Base-by-base conservation (phyloP, 352 stramenopile species). In the Aphanomyces cochlioides region DNA sequence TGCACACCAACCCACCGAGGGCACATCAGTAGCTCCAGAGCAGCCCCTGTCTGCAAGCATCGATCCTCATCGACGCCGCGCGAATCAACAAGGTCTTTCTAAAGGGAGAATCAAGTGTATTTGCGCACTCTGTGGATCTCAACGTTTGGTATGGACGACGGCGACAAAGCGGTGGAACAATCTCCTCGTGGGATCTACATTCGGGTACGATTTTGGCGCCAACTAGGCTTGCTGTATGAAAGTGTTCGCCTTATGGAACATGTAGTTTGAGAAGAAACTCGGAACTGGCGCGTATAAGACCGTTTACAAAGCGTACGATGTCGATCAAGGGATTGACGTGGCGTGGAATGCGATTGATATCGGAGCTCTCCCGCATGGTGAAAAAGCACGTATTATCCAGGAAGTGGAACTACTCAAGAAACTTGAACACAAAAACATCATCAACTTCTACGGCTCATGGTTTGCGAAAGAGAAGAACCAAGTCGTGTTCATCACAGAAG, bases 261-360 rank as follows among this genome's bases (percentile, higher is more conserved):
- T 40, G 28, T 67, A 73, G 67, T 94, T 94, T 65, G 84, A 94
- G 69, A 88, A 90, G 65, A 82, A 83, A n/a, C 74, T 94, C 19
- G 87, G 87, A 66, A 90, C 79, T 21, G 87, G 87, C 57, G 87
- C 89, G 47, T 96, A 96, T 79, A 96, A 96, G 75, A 92, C 87
- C 7, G 88, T 96, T 43, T 98, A 96, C 75, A 95, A 96, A 73
- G 91, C 88, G 15, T 99, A 99, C 79, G 97, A 99, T 78, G 99
- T 96, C 28, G 95, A 98, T 72, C 95, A 99, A 76, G 97, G 97
- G 58, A 98, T 99, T 69, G 96, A 99, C 76, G 96, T 99, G 65
- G 97, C 97, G 13, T 99, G 97, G 97, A 99, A 99, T 73, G 93
- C 98, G 38, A 98, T 99, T 36, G 96, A 98, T 75, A 92, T 99